These are phyloP conservation scores for Globisporangium cederbergense DNA, from an alignment of 352 stramenopile species.

Conservation along the genomic window DNA sequence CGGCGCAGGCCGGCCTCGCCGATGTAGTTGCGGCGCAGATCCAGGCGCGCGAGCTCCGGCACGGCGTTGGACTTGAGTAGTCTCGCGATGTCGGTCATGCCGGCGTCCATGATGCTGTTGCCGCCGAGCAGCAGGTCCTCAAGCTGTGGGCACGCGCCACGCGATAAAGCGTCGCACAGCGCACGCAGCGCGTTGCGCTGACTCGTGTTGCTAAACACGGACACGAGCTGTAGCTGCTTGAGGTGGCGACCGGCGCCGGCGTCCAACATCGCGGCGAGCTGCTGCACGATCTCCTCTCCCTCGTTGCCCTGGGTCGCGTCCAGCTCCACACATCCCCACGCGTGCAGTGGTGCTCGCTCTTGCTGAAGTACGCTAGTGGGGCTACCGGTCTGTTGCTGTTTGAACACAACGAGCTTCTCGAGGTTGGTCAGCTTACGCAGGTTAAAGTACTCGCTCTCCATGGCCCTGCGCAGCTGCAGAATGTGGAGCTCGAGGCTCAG, in stretches of 20 bases:
- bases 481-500: slow-evolving; percentile 42
- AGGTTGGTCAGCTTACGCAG: slow-evolving; percentile 52
- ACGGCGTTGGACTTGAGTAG: slow-evolving; percentile 34
- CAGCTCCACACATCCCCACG: slow-evolving; percentile 60
- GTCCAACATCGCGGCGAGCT: slow-evolving; percentile 35
- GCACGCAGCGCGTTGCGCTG: slow-evolving; percentile 39
- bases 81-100: slow-evolving; percentile 39
- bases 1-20: slow-evolving; percentile 51
- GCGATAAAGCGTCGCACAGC: slow-evolving; percentile 39
- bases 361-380: background rate
- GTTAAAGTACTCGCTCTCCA: slow-evolving; percentile 18
- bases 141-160: slow-evolving; percentile 45
- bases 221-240: slow-evolving; percentile 61
- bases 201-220: slow-evolving; percentile 67
- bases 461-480: slow-evolving; percentile 32
- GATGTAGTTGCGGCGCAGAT: slow-evolving; percentile 72
- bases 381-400: slow-evolving; percentile 13
- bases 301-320: slow-evolving; percentile 50
- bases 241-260: slow-evolving; percentile 36
- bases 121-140: slow-evolving; percentile 59
- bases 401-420: slow-evolving; percentile 56
- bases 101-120: slow-evolving; percentile 63
- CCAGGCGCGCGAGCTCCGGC: slow-evolving; percentile 41
- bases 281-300: slow-evolving; percentile 46
- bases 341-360: slow-evolving; percentile 35